Evolutionary conservation across 192 early-diverging fungal genomes (phyloP), one percentile per base, ranked within the genome.

Genomic region (Backusella morwellensis): DNA sequence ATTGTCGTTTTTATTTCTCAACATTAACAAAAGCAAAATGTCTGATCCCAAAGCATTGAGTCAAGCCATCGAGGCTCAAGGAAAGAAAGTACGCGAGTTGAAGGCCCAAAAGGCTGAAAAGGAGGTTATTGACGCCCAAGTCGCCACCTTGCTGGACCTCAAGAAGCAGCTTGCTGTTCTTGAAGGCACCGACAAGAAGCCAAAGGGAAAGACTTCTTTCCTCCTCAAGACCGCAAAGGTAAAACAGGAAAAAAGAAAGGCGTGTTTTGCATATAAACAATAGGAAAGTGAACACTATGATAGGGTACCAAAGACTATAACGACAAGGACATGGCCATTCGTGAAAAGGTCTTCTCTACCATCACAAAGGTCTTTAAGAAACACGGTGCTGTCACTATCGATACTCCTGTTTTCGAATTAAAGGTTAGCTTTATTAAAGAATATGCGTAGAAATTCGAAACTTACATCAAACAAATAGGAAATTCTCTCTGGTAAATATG

Each of bases 371-470:
- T 99, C 36, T 99, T 99, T 87, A 96, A 98, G 80, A 91, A 93
- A 74, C 98, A 99, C 88, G 97, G 98, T 47, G 98, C 93, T 11
- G 95, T 99, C 36, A 98, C 98, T 2, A 98, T 99, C 77, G 97
- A 99, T 74, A 99, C 98, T 2, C 97, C 97, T 6, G 97, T 99
- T 66, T 99, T 98, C 85, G 97, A 99, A 85, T 90, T 98, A 32
- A 98, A 93, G 69, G 78, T 80, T 71, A 19, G 29, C 0, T n/a
- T 21, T 17, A 19, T 32, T 32, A 9, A 38, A 34, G 14, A 35
- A 21, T 14, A 73, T 29, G 9, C 2, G 15, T 41, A 23, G 14
- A 23, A 23, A 70, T 36, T 5, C 14, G 19, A 23, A 32, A 36
- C 32, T 44, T 68, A 66, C 9, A 0, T 41, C 11, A 23, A 41